These are phyloP conservation scores for Chloris gayana DNA, from an alignment of 176 grass and related monocot species.

Conservation along the genomic window DNA sequence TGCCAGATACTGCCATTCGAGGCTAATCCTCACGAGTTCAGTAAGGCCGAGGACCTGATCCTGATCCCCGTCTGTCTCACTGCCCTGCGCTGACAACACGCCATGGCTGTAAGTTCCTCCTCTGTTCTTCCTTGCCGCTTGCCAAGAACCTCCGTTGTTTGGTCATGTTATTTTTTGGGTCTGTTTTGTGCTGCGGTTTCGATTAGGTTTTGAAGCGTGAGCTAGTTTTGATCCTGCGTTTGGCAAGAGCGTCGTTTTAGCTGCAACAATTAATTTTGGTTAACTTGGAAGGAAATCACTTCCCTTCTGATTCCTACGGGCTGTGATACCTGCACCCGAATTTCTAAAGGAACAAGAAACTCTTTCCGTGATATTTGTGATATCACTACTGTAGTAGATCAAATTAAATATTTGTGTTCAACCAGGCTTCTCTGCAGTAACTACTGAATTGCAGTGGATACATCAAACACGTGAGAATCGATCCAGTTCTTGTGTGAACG, in stretches of 20 bases:
- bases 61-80: background rate
- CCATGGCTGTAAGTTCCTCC: conserved; percentile 51
- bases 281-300: background rate
- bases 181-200: background rate
- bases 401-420: background rate
- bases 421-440: background rate
- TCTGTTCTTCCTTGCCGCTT: background rate
- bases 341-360: background rate
- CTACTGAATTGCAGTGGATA: background rate
- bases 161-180: background rate
- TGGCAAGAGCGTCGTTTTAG: background rate
- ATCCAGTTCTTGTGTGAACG: background rate
- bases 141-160: background rate
- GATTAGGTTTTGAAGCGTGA: background rate
- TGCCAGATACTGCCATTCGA: conserved; percentile 25
- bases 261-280: background rate
- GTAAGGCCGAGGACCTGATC: background rate
- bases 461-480: background rate
- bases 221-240: background rate
- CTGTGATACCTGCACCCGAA: background rate
- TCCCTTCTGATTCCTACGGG: background rate
- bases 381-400: no score
- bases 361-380: no score
- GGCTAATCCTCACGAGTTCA: background rate
- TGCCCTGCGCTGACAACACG: background rate